Percentiles rank a stretch among this genome's conserved stretches.
phyloP scores from a whole-genome alignment of 2,329 filamentous ascomycete species.

The Trichophyton rubrum region DNA sequence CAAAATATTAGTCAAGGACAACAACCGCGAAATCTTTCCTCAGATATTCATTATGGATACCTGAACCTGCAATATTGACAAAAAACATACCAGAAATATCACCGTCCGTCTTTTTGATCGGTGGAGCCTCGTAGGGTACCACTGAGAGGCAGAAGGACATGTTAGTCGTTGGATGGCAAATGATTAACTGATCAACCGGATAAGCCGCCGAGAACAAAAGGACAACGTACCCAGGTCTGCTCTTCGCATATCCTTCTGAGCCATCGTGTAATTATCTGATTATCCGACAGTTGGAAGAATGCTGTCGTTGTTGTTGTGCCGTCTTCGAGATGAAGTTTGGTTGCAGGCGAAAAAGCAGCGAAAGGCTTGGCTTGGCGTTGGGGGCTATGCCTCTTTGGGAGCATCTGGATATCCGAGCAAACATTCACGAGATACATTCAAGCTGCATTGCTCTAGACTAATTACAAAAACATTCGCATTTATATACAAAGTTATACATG shows the following conservation, averaged over 20 bases:
- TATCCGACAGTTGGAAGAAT: neutral
- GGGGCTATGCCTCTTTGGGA: neutral
- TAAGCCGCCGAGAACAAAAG: neutral
- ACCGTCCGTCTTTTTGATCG: conserved; percentile 48
- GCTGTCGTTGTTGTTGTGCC: neutral
- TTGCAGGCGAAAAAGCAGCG: neutral
- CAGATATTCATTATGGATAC: neutral
- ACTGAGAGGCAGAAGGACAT: conserved; percentile 41
- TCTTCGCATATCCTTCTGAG: conserved; percentile 64
- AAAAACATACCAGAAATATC: conserved; percentile 57
- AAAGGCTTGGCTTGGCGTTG: neutral
- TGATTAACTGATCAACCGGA: too few relatives aligned
- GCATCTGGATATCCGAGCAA: neutral
- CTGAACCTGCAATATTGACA: neutral
- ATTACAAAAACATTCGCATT: too few relatives aligned
- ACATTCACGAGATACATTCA: neutral
- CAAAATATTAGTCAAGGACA: neutral
- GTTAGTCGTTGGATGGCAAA: neutral
- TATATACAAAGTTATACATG: too few relatives aligned
- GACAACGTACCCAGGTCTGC: conserved; percentile 54
- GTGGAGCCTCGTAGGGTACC: conserved; percentile 74
- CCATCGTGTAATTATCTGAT: conserved; percentile 31
- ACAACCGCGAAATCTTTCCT: conserved; percentile 6
- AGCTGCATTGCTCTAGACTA: neutral
- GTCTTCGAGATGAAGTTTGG: neutral